Evolutionary conservation across 139 green algal species (phyloP).

Genomic region (Eudorina sp.): DNA sequence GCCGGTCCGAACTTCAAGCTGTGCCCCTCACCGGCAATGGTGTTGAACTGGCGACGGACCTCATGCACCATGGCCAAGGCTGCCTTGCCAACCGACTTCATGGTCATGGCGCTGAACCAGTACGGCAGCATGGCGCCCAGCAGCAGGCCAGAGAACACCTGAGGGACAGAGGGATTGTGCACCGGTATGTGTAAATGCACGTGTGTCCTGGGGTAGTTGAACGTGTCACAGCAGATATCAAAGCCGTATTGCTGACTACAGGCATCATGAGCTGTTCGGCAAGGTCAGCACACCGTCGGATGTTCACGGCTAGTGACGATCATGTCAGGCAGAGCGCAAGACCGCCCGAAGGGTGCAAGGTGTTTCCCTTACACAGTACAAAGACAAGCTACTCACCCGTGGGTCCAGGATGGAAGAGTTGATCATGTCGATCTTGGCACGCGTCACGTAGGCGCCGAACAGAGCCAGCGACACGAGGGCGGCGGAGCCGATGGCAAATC

Average conservation of each 20-base stretch:
- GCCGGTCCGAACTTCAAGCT: no score
- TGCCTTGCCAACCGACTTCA: conserved; percentile 98
- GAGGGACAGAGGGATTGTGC: neutral
- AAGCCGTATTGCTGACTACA: no score
- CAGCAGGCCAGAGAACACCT: conserved; percentile 94
- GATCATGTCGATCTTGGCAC: conserved; percentile 84
- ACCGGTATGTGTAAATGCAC: no score
- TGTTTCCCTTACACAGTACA: no score
- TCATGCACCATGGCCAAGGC: conserved; percentile 90
- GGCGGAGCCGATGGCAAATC: conserved; percentile 98
- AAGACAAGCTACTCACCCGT: conserved; percentile 72
- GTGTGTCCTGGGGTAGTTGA: no score
- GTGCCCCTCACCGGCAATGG: conserved; percentile 76
- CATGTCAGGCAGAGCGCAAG: no score
- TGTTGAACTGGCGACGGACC: conserved; percentile 95
- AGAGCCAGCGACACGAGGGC: conserved; percentile 97
- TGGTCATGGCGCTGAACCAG: conserved; percentile 99
- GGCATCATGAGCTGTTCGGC: no score
- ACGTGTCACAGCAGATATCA: no score
- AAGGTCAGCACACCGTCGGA: no score
- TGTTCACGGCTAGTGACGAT: no score
- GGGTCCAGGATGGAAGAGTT: conserved; percentile 95
- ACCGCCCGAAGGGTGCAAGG: no score
- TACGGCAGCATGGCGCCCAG: conserved; percentile 97
- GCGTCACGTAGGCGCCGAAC: conserved; percentile 96